Conservation (phyloP, 805 yeast species). For the Zygotorulaspora danielsina region DNA sequence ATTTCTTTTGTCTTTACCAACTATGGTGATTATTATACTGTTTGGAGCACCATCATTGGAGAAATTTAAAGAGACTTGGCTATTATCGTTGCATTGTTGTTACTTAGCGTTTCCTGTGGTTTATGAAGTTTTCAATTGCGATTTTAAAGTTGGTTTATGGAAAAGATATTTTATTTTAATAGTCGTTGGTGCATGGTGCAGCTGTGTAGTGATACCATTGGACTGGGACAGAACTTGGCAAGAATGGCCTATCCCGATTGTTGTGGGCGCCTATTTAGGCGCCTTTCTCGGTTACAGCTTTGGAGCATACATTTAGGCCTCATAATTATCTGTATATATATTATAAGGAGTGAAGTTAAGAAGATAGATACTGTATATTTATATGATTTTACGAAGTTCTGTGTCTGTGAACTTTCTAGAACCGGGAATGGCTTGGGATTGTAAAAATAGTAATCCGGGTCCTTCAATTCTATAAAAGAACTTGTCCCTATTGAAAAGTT, state of each 20-base stretch:
- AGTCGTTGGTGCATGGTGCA: conserved; percentile 78
- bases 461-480: conserved; percentile 29
- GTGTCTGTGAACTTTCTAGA: conserved; percentile 11
- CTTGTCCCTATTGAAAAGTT: conserved; percentile 17
- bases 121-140: conserved; percentile 51
- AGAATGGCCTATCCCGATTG: conserved; percentile 85
- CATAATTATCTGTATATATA: conserved; percentile 11
- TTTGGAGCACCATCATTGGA: conserved; percentile 78
- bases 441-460: conserved; percentile 32
- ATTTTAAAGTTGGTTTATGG: conserved; percentile 45
- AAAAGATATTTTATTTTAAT: conserved; percentile 35
- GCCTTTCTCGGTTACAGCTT: conserved; percentile 54
- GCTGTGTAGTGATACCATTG: conserved; percentile 88
- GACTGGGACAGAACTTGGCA: conserved; percentile 99
- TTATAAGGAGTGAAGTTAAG: conserved; percentile 3
- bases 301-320: conserved; percentile 31
- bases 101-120: conserved; percentile 59
- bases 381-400: conserved; percentile 11
- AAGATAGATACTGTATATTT: conserved; percentile 3
- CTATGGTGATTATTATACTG: conserved; percentile 43
- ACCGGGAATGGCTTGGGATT: conserved; percentile 19
- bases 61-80: conserved; percentile 49
- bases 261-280: conserved; percentile 77
- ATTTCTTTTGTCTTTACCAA: conserved; percentile 25
- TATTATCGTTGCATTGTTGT: conserved; percentile 60